phyloP scores from a whole-genome alignment of 2,329 filamentous ascomycete genomes.

The Alternaria arborescens region DNA sequence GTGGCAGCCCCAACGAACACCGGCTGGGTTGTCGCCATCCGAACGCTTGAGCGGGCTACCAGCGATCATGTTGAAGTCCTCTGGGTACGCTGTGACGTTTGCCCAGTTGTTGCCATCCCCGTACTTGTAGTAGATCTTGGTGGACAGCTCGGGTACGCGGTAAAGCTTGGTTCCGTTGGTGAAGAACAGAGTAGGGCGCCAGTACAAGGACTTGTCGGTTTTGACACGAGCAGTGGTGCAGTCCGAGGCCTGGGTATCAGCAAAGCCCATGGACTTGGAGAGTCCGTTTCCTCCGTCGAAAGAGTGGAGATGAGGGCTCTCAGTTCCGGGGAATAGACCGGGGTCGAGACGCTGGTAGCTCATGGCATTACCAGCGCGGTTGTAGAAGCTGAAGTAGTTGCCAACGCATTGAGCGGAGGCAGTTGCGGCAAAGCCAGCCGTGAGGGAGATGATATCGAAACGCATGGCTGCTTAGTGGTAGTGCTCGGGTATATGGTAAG shows the following conservation, averaged over 20 bases:
- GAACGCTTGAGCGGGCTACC: slow-evolving; percentile 43
- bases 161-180: slow-evolving; percentile 49
- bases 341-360: slow-evolving; percentile 50
- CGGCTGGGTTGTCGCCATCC: slow-evolving; percentile 39
- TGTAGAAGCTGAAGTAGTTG: slow-evolving; percentile 52
- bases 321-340: slow-evolving; percentile 42
- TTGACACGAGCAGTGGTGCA: slow-evolving; percentile 51
- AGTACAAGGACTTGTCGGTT: slow-evolving; percentile 51
- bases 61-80: slow-evolving; percentile 50
- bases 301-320: slow-evolving; percentile 49
- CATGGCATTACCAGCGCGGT: slow-evolving; percentile 44
- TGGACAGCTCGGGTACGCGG: slow-evolving; percentile 45
- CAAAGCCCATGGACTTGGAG: slow-evolving; percentile 37
- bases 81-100: slow-evolving; percentile 49
- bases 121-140: slow-evolving; percentile 53
- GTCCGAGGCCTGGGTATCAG: slow-evolving; percentile 36
- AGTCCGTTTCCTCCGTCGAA: slow-evolving; percentile 51
- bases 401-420: slow-evolving; percentile 47
- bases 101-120: slow-evolving; percentile 44
- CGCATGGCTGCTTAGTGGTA: slow-evolving; percentile 34
- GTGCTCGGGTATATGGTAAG: slow-evolving; percentile 14
- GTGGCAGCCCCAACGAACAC: slow-evolving; percentile 47
- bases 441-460: slow-evolving; percentile 36
- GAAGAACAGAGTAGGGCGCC: slow-evolving; percentile 50
- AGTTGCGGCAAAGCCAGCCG: slow-evolving; percentile 43